These are phyloP conservation scores for Leccinum disarticulatum DNA, from an alignment of 768 basidiomycete species.

Conservation along the genomic window DNA sequence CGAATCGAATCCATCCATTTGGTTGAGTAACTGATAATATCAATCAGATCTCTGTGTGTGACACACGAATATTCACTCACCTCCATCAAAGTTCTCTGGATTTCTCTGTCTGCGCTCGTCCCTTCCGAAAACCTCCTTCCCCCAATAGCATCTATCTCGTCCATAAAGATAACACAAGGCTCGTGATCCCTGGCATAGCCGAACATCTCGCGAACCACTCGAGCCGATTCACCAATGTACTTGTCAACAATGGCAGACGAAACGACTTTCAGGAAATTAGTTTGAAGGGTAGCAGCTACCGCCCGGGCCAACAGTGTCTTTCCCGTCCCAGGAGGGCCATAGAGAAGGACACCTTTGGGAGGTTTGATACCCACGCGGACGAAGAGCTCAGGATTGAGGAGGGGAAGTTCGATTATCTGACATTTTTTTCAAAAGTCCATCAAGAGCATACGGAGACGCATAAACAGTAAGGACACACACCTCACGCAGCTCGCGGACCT, in stretches of 20 bases:
- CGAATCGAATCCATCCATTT: conserved; percentile 99
- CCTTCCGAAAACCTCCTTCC: conserved; percentile 91
- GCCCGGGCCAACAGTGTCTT: conserved; percentile 95
- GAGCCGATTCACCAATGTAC: conserved; percentile 97
- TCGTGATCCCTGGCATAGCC: conserved; percentile 97
- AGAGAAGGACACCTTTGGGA: conserved; percentile 93
- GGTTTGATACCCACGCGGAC: conserved; percentile 94
- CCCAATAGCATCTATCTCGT: conserved; percentile 97
- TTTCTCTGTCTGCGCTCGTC: conserved; percentile 97
- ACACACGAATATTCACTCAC: conserved; percentile 34
- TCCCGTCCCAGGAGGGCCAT: conserved; percentile 95
- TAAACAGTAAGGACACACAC: conserved; percentile 46
- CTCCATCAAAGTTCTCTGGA: conserved; percentile 98
- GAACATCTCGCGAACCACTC: conserved; percentile 98
- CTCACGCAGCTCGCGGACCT: conserved; percentile 95
- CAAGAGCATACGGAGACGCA: background rate
- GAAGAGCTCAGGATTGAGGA: conserved; percentile 94
- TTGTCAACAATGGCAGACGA: conserved; percentile 98
- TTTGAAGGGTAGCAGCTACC: conserved; percentile 91
- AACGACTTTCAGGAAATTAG: conserved; percentile 98
- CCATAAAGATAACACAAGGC: conserved; percentile 99
- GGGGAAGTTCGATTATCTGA: conserved; percentile 92
- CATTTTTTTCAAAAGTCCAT: background rate
- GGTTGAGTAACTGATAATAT: conserved; percentile 73
- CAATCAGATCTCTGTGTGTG: background rate